Evolutionary conservation across 2,329 filamentous ascomycete genomes (phyloP).

Genomic region (Cordyceps pruinosa): DNA sequence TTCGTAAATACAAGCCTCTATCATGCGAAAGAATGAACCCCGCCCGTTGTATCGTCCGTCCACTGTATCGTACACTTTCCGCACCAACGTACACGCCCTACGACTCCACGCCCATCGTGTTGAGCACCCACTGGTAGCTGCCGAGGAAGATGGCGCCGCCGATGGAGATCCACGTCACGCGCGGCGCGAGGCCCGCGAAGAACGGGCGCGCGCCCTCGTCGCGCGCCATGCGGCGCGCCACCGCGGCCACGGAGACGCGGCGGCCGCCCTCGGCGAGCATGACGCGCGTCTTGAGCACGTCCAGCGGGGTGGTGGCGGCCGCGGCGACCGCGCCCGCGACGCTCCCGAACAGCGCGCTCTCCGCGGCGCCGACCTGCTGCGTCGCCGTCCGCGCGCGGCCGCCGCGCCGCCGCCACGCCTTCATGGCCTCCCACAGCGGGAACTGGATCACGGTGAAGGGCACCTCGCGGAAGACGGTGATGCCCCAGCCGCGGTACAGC

Average conservation of each 20-base stretch:
- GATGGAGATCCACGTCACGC: constrained; percentile 90
- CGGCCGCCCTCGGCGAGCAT: constrained; percentile 79
- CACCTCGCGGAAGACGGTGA: constrained; percentile 92
- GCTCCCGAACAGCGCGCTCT: constrained; percentile 81
- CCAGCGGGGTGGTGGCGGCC: constrained; percentile 81
- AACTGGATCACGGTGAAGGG: constrained; percentile 98
- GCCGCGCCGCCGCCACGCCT: constrained; percentile 52
- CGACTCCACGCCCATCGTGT: constrained; percentile 45
- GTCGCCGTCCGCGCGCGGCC: constrained; percentile 25
- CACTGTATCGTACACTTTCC: constrained; percentile 18
- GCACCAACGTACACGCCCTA: not conserved
- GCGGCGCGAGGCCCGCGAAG: constrained; percentile 70
- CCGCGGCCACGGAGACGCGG: constrained; percentile 47
- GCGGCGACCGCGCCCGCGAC: constrained; percentile 79
- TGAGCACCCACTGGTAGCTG: constrained; percentile 84
- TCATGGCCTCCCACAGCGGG: constrained; percentile 91
- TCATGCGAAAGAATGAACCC: not conserved
- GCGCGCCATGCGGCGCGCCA: constrained; percentile 58
- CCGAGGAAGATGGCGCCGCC: constrained; percentile 93
- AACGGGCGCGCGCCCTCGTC: constrained; percentile 62
- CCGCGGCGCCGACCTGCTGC: constrained; percentile 53
- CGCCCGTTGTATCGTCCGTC: no score
- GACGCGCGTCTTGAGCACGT: constrained; percentile 93
- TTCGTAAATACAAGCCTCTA: not conserved
- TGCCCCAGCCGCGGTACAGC: constrained; percentile 84